phyloP scores from a whole-genome alignment of 1,139 yeast genomes.

The Pichia sp. region DNA sequence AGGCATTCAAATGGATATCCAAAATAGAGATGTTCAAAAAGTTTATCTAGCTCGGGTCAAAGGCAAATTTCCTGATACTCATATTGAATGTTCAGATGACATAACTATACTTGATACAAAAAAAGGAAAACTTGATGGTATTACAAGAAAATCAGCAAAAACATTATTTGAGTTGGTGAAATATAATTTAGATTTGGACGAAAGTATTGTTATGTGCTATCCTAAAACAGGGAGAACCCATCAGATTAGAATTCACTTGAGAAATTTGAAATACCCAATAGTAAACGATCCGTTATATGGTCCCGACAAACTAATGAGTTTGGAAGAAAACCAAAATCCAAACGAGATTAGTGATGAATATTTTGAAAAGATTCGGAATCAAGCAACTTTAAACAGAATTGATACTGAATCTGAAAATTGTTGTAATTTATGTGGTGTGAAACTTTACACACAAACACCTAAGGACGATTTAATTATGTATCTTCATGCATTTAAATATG shows the following conservation, averaged over 20 bases:
- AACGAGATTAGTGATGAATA: conserved; percentile 5
- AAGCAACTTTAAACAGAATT: conserved; percentile 18
- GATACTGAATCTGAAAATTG: conserved; percentile 16
- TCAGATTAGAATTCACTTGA: conserved; percentile 71
- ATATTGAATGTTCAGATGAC: conserved; percentile 23
- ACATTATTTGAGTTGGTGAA: conserved; percentile 36
- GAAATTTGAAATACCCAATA: conserved; percentile 62
- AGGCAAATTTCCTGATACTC: conserved; percentile 46
- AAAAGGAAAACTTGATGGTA: conserved; percentile 26
- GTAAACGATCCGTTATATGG: conserved; percentile 58
- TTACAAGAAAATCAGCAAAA: conserved; percentile 31
- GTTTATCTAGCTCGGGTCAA: conserved; percentile 57
- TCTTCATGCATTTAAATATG: conserved; percentile 53
- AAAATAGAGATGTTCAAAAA: conserved; percentile 37
- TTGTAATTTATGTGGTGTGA: conserved; percentile 44
- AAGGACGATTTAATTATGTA: conserved; percentile 38
- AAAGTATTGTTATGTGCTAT: conserved; percentile 55
- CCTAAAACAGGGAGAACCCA: conserved; percentile 76
- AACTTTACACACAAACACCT: conserved; percentile 36
- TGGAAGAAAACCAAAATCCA: not conserved
- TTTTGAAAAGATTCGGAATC: conserved; percentile 17
- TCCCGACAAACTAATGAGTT: conserved; percentile 5
- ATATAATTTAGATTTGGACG: conserved; percentile 32
- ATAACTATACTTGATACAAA: conserved; percentile 27
- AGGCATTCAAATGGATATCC: conserved; percentile 38